Base-by-base conservation (phyloP, 1,284 basidiomycete genomes). In the Calocybe gambosa region DNA sequence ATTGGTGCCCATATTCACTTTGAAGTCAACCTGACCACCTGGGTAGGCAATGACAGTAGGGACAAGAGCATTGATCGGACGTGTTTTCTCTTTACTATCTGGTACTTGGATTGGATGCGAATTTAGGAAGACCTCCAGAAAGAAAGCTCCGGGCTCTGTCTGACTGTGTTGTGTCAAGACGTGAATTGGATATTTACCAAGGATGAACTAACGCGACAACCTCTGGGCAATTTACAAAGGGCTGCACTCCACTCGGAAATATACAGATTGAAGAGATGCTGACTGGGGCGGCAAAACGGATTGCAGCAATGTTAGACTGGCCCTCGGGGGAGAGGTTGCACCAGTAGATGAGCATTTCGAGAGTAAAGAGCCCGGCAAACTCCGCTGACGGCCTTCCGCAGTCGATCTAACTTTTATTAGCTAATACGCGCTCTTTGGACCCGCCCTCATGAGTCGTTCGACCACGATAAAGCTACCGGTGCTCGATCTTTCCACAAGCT, bases 41-140 rank as follows among this genome's bases (percentile, higher is more conserved):
- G 80, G 68, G 62, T 89, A 89, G 0, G 82, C 78, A 39, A 90
- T 73, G 8, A 73, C 67, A 5, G 83, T 84, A 2, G 82, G 80
- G n/a, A 85, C 75, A 10, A 90, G 73, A 4, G 77, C 78, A 68
- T 90, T 90, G 20, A 66, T 59, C 0, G 79, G 69, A 39, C 74
- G 74, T 49, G 75, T 75, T 55, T 80, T 83, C 12, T 74, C 70
- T 51, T 76, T 75, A 1, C 65, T 57, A 15, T 71, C 68, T 8
- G 67, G 56, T 37, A 41, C 25, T 52, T 55, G 34, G 43, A 57
- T 73, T 44, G 56, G 70, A 60, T 60, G 78, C 59, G 49, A 81
- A 62, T 88, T 88, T 65, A 89, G 81, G 59, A 78, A 85, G 2
- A 89, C 65, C 47, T 88, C 76, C 13, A 87, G 68, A 56, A 79